Base-by-base conservation (phyloP, 1,284 basidiomycete species). In the Heterobasidion parviporum region DNA sequence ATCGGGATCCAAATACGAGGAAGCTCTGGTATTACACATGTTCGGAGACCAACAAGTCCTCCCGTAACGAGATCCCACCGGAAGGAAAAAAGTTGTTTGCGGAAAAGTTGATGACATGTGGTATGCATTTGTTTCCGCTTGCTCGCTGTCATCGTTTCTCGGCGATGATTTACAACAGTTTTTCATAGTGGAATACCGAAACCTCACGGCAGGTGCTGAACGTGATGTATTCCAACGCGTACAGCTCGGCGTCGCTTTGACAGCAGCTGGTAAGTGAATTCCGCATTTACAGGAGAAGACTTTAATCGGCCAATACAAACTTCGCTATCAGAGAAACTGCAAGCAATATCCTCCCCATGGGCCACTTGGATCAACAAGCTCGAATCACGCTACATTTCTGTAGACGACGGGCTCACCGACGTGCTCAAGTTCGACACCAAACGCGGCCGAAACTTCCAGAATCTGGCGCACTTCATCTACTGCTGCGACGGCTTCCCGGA, bases 191-290 rank as follows among this genome's bases (percentile, higher is more conserved):
- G 81, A 85, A 65, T 84, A 87, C 59, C 63, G 70, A 43, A 64
- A 70, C 18, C 68, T 88, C 2, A 68, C 74, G 2, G 70, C 76
- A 8, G 70, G 72, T 8, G 77, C 62, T 2, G 72, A 88, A 64
- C 79, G 85, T 49, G 87, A 89, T 52, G 83, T 89, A n/a, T 89
- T 89, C 66, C 84, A 88, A 63, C 74, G 87, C 35, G 87, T 89
- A 7, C 87, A 89, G 62, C 68, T 89, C n/a, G 87, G 87, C 43
- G 80, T 88, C 72, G 73, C 79, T 14, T 71, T 89, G 50, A 84
- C 83, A 3, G 76, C 80, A 14, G 85, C 83, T 63, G 87, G 86
- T 84, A 61, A 52, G 67, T 45, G 16, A 18, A 53, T 50, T 26
- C 43, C 8, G 36, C 38, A 7, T 52, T 18, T 10, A 33, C 45